Evolutionary conservation across 2,329 filamentous ascomycete species (phyloP).

Genomic region (Calonectria henricotiae): DNA sequence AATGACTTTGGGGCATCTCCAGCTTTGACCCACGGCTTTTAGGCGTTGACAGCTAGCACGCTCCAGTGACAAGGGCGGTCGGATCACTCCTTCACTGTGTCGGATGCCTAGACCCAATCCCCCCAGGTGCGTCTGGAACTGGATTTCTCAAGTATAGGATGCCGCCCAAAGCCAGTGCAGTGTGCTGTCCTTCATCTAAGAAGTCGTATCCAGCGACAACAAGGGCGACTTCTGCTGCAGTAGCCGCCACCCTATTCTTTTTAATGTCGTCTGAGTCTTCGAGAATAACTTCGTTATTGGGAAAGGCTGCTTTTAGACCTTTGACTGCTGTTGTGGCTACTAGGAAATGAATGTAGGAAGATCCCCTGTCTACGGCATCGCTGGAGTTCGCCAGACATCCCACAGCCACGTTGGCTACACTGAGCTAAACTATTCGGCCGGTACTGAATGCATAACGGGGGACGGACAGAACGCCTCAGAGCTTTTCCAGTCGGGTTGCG

Average conservation of each 20-base stretch:
- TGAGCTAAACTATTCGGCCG: too few species aligned
- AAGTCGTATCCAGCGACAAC: conserved; percentile 45
- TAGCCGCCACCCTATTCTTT: not conserved
- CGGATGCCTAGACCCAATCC: too few species aligned
- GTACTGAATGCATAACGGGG: too few species aligned
- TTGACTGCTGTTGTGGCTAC: conserved; percentile 34
- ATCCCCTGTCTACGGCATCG: conserved; percentile 45
- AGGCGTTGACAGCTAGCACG: too few species aligned
- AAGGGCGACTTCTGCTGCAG: conserved; percentile 36
- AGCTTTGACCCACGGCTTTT: too few species aligned
- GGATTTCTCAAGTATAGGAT: not conserved
- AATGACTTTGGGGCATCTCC: too few species aligned
- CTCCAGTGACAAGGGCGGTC: too few species aligned
- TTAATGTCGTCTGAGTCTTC: conserved; percentile 27
- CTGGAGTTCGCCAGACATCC: conserved; percentile 42
- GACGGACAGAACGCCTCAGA: too few species aligned
- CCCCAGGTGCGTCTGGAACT: too few species aligned
- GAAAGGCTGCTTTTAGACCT: conserved; percentile 35
- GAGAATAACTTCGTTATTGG: conserved; percentile 16
- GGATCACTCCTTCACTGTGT: too few species aligned
- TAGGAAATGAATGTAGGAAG: conserved; percentile 40
- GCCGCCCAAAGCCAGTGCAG: not conserved
- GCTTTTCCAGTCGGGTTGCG: too few species aligned
- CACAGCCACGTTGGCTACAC: conserved; percentile 35
- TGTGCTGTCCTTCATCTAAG: not conserved